A percentile compares a stretch with the other conserved stretches of the same genome.
These are phyloP conservation scores for Pichia deserticola DNA, from an alignment of 805 yeast genomes.

Conservation along the genomic window DNA sequence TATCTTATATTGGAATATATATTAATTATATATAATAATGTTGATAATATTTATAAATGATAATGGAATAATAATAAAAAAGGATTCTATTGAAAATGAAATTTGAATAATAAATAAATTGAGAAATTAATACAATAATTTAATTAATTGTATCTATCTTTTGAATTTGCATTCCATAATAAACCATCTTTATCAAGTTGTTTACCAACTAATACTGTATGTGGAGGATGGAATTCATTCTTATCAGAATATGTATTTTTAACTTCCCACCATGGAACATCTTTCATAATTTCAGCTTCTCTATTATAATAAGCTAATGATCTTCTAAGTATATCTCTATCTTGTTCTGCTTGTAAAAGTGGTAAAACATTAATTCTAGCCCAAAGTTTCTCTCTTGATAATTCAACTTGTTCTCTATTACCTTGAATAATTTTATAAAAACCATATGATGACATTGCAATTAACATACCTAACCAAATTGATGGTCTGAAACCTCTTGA, in stretches of 20 bases:
- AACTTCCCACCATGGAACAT: conserved; percentile 56
- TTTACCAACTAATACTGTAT: conserved; percentile 29
- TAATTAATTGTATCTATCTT: conserved; percentile 19
- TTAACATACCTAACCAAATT: conserved; percentile 57
- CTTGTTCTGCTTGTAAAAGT: conserved; percentile 72
- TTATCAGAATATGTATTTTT: conserved; percentile 32
- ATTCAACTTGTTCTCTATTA: conserved; percentile 68
- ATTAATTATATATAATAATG: no score
- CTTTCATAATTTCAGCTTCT: conserved; percentile 61
- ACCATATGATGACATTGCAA: conserved; percentile 62
- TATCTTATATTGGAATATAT: no score
- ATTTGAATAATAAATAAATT: neutral
- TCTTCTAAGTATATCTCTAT: conserved; percentile 70
- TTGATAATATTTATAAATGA: neutral
- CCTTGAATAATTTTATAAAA: conserved; percentile 60
- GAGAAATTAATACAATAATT: no score
- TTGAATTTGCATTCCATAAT: conserved; percentile 25
- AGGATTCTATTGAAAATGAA: neutral
- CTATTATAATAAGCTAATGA: conserved; percentile 55
- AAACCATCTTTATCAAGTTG: conserved; percentile 27
- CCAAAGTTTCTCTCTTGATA: conserved; percentile 71
- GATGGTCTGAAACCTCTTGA: conserved; percentile 78
- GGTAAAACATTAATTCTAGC: conserved; percentile 68
- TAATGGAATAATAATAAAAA: neutral
- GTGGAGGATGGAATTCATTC: conserved; percentile 30